phyloP scores from a whole-genome alignment of 2,329 filamentous ascomycete genomes.

The Alternaria viburni region DNA sequence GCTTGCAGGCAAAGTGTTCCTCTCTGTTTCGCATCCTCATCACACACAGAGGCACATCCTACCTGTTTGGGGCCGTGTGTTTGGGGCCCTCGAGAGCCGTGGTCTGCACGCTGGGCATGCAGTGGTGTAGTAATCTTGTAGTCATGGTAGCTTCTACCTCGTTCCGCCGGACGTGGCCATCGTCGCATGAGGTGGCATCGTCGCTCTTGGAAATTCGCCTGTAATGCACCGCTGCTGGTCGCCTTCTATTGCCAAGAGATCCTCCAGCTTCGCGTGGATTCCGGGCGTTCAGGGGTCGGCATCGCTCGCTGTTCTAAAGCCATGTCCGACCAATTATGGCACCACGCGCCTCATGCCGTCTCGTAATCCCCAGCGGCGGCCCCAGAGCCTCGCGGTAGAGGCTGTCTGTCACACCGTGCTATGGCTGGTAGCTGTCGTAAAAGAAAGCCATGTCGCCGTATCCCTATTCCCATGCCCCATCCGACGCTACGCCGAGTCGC shows the following conservation, averaged over 20 bases:
- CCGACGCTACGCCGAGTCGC: not conserved
- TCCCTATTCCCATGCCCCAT: slow-evolving; percentile 12
- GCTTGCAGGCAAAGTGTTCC: slow-evolving; percentile 11
- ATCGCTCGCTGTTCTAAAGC: slow-evolving; percentile 6
- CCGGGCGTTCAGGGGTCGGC: slow-evolving; percentile 10
- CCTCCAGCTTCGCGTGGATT: slow-evolving; percentile 10
- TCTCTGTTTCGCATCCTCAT: slow-evolving; percentile 27
- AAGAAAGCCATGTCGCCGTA: slow-evolving; percentile 1
- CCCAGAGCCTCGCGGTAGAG: slow-evolving; percentile 13
- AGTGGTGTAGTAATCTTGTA: not conserved
- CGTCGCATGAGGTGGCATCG: slow-evolving; percentile 21
- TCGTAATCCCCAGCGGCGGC: slow-evolving; percentile 9
- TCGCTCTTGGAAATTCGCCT: slow-evolving; percentile 17
- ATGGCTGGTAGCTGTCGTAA: slow-evolving; percentile 9
- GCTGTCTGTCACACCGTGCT: slow-evolving; percentile 16
- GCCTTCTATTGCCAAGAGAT: slow-evolving; percentile 19
- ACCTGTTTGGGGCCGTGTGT: not conserved
- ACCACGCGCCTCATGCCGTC: slow-evolving; percentile 7
- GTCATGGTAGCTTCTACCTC: not conserved
- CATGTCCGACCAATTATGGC: slow-evolving; percentile 7
- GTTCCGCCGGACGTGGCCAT: not conserved
- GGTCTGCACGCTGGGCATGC: not conserved
- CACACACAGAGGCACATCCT: not conserved
- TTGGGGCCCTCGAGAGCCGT: not conserved
- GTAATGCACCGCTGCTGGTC: slow-evolving; percentile 14